Conservation (phyloP, 2,329 filamentous ascomycete genomes). For the Microdochium trichocladiopsis region DNA sequence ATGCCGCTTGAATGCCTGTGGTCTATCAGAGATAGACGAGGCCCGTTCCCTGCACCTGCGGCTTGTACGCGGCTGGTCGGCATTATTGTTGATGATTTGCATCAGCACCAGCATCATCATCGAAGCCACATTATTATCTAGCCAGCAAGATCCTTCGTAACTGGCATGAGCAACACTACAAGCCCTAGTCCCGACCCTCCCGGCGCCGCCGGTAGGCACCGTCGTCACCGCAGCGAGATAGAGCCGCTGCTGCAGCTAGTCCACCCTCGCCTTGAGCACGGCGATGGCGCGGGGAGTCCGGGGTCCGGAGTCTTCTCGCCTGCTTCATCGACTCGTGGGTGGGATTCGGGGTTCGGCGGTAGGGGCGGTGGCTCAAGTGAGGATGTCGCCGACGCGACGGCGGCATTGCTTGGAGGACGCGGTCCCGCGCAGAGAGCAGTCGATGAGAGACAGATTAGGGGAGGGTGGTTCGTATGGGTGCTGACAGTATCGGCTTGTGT, state of each 20-base stretch:
- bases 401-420: background rate
- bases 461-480: slow-evolving; percentile 44
- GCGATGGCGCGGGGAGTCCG: background rate
- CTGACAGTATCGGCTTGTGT: slow-evolving; percentile 60
- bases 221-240: background rate
- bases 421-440: background rate
- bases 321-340: no score
- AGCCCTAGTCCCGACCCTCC: background rate
- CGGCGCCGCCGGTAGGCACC: background rate
- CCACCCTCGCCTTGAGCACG: background rate
- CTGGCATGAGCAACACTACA: no score
- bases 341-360: background rate
- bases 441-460: background rate
- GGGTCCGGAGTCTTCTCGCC: background rate
- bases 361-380: background rate
- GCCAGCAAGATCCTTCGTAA: no score
- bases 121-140: no score
- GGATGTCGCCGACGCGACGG: background rate
- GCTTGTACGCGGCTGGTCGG: no score
- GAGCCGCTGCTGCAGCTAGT: background rate
- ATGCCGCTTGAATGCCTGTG: no score
- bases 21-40: no score
- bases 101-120: no score
- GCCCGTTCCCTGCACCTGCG: no score
- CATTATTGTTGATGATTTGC: no score